Conservation (phyloP, 2,329 filamentous ascomycete genomes). For the Calonectria henricotiae region DNA sequence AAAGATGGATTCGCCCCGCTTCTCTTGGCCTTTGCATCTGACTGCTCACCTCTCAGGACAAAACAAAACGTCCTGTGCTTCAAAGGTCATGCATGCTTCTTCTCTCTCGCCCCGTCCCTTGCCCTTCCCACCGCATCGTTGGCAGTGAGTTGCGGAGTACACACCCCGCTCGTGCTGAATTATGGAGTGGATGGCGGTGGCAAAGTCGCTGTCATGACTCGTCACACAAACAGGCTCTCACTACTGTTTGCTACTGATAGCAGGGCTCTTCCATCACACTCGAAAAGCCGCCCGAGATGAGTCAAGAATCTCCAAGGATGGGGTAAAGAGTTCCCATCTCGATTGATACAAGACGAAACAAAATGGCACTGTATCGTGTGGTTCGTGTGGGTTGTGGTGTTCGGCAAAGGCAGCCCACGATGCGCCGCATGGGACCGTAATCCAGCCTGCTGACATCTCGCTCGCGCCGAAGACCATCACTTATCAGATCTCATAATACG, state of each 20-base stretch:
- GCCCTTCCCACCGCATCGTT: neutral
- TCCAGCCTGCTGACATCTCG: conserved; percentile 2
- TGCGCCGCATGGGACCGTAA: neutral
- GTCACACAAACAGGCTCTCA: neutral
- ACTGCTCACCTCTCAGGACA: conserved; percentile 36
- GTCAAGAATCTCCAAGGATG: neutral
- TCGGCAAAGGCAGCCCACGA: neutral
- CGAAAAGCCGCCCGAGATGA: neutral
- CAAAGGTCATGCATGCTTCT: neutral
- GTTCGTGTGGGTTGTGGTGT: neutral
- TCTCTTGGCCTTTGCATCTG: conserved; percentile 36
- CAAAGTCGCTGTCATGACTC: neutral
- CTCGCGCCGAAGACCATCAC: conserved; percentile 21
- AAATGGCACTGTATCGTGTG: neutral
- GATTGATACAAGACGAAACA: neutral
- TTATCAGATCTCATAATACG: conserved; percentile 47
- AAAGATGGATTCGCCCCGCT: conserved; percentile 39
- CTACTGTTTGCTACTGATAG: neutral
- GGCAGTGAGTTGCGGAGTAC: neutral
- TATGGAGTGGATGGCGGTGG: neutral
- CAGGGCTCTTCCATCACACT: neutral
- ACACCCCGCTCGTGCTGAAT: neutral
- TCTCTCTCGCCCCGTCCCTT: conserved; percentile 5
- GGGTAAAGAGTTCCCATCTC: no score
- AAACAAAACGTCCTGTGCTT: conserved; percentile 7